Percentiles rank a stretch among this genome's conserved stretches.
These are phyloP conservation scores for Fusarium luffae DNA, from an alignment of 2,329 filamentous ascomycete genomes.

Conservation along the genomic window DNA sequence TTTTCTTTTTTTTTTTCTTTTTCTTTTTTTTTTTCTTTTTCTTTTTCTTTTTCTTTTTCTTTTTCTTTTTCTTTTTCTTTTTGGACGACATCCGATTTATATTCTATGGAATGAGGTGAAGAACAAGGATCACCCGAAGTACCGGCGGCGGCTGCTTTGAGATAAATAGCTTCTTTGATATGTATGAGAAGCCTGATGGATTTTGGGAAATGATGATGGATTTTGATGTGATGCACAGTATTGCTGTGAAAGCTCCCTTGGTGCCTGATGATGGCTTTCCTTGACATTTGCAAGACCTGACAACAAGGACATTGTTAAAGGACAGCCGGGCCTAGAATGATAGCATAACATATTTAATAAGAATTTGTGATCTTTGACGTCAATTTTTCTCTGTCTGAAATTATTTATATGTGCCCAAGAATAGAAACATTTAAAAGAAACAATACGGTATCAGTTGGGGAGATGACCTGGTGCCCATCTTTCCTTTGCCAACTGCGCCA, in stretches of 20 bases:
- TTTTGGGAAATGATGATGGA: not conserved
- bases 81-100: not conserved
- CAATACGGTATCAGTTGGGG: not conserved
- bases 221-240: not conserved
- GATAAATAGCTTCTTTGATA: not conserved
- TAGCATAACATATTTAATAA: not conserved
- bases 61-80: not conserved
- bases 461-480: not conserved
- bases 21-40: too few species aligned
- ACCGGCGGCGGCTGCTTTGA: not conserved
- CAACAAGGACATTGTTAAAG: not conserved
- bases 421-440: not conserved
- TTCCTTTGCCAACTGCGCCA: not conserved
- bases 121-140: not conserved
- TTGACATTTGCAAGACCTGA: not conserved
- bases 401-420: not conserved
- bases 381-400: not conserved
- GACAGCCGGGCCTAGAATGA: not conserved
- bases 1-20: too few species aligned
- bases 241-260: not conserved
- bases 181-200: not conserved
- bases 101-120: not conserved
- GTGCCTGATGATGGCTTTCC: not conserved
- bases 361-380: not conserved
- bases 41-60: too few species aligned